Base-by-base conservation (phyloP, 306 rosid species). In the Vigna nakashimae region DNA sequence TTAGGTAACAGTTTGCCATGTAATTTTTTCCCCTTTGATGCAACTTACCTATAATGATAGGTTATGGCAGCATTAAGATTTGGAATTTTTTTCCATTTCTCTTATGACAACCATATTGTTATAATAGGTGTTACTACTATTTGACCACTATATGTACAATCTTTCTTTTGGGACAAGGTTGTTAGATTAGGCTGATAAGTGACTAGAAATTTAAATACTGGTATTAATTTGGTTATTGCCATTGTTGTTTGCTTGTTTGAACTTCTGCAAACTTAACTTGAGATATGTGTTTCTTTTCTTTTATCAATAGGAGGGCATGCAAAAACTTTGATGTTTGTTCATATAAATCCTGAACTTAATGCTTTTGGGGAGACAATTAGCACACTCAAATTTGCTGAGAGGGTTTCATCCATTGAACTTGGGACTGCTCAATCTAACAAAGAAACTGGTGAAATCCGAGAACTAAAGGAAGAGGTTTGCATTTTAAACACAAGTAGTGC, bases 261-360 rank as follows among this genome's bases (percentile, higher is more conserved):
- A 52, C 36, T 57, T 49, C 28, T 67, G 17, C 79, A 17, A 46
- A 71, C 51, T 4, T 63, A 22, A 36, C 16, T 57, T 56, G 38
- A 13, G 66, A 32, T 28, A 4, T 38, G 16, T 49, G 9, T 28
- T 58, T 76, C 66, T 65, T 58, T 36, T 72, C 34, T 74, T 73
- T 49, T 80, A 26, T 56, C 17, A 71, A 64, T 77, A 96, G 99
- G 99, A 73, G 99, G 99, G 55, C 98, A 93, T 50, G 99, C 99
- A 58, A 96, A 96, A 82, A 96, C 99, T 22, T 87, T 96, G 91
- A 96, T 96, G 99, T 92, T 96, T 86, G 99, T 96, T 53, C 99
- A 96, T 84, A 90, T 96, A 87, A 96, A 92, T 74, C 97, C 98
- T n/a, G 99, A 96, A 79, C 76, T 86, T 11, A 90, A 88, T 80